Conservation (phyloP, 2,329 filamentous ascomycete species). For the Aspergillus luchuensis region DNA sequence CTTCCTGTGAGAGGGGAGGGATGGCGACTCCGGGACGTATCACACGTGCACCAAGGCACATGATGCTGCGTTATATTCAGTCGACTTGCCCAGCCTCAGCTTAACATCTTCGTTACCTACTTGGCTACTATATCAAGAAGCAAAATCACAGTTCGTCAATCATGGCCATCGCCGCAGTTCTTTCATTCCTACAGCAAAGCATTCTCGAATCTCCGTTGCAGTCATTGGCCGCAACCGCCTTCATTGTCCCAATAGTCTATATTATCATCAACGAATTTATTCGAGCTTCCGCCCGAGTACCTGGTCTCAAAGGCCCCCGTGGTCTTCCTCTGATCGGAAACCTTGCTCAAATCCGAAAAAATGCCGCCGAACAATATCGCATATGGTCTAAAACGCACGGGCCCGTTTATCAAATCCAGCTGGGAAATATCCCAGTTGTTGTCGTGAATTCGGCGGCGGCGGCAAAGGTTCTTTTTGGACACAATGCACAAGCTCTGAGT, state of each 20-base stretch:
- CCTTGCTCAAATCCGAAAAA: slow-evolving; percentile 56
- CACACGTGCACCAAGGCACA: not conserved
- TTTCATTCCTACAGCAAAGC: slow-evolving; percentile 26
- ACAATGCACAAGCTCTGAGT: slow-evolving; percentile 57
- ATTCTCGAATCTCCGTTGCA: slow-evolving; percentile 25
- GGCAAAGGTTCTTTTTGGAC: slow-evolving; percentile 55
- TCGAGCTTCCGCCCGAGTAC: slow-evolving; percentile 48
- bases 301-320: slow-evolving; percentile 51
- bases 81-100: not conserved
- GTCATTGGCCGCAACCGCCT: slow-evolving; percentile 19
- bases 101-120: not conserved
- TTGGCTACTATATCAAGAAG: not conserved
- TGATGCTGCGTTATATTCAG: slow-evolving; percentile 10
- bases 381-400: slow-evolving; percentile 55
- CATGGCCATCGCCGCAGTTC: slow-evolving; percentile 32
- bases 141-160: not conserved
- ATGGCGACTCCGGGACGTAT: not conserved
- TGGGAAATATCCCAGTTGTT: slow-evolving; percentile 60
- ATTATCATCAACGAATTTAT: slow-evolving; percentile 54
- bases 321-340: slow-evolving; percentile 60
- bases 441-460: slow-evolving; percentile 58
- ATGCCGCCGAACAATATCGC: slow-evolving; percentile 60
- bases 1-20: slow-evolving; percentile 13
- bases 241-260: slow-evolving; percentile 46
- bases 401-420: slow-evolving; percentile 58